Base-by-base conservation (phyloP, 1,284 basidiomycete species). In the Exobasidium cylindrosporum region DNA sequence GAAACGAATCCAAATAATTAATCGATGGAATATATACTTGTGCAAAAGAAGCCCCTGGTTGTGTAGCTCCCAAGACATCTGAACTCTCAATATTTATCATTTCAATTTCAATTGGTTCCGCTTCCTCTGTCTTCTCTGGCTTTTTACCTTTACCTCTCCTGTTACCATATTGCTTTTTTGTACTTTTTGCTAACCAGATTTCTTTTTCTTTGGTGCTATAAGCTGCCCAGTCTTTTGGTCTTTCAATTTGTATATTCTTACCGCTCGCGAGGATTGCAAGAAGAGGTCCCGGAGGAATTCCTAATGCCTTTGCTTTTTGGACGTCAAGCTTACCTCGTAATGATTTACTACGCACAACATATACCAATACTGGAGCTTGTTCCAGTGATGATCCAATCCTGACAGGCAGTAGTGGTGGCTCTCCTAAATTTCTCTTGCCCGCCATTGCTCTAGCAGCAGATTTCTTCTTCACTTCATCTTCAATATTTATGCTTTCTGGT, bases 281-380 rank as follows among this genome's bases (percentile, higher is more conserved):
- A 2, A 82, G 63, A 1, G 83, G 84, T 2, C 90, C 89, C 1
- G 82, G 82, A 1, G 85, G 84, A 2, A 97, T 83, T 7, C 88
- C 88, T 0, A 92, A 83, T 32, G 82, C 84, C 4, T 83, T 76
- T 0, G 92, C 91, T 66, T 86, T 87, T 61, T 81, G 81, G 0
- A 81, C 86, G 66, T 95, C 86, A 74, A 97, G 95, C 80, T 90
- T 92, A n/a, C 93, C 93, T 2, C 91, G 86, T 43, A 88, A 83
- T 1, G 83, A 83, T 0, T 92, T 90, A 0, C 91, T 91, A 54
- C 90, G 84, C 46, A 89, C 80, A 26, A 94, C 84, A 77, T 93
- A 96, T 24, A 82, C 81, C 0, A 77, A 46, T 0, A 76, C 67
- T 7, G 70, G 65, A 1, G 73, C 66, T 24, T 67, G 67, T 6